Percentiles rank a stretch among this genome's conserved stretches.
phyloP scores from a whole-genome alignment of 495 filamentous ascomycete genomes.

The Hypoxylon cercidicola region DNA sequence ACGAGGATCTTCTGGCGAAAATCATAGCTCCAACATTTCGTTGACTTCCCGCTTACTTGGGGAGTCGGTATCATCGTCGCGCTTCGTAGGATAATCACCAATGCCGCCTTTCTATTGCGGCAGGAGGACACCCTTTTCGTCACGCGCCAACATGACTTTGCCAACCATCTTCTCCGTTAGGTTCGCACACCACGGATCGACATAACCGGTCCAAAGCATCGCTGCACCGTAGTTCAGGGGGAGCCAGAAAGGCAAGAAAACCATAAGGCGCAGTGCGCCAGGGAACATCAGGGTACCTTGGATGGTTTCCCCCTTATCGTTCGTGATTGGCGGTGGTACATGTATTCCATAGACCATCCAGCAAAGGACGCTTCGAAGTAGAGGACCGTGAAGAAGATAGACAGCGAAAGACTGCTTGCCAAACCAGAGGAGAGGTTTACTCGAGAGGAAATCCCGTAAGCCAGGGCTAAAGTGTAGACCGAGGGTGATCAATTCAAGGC shows the following conservation, averaged over 20 bases:
- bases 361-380: constrained; percentile 69
- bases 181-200: constrained; percentile 71
- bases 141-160: constrained; percentile 60
- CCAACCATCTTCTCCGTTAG: constrained; percentile 68
- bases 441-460: constrained; percentile 65
- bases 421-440: constrained; percentile 69
- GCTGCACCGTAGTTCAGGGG: constrained; percentile 66
- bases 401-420: constrained; percentile 75
- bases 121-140: constrained; percentile 58
- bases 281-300: constrained; percentile 46
- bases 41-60: background rate
- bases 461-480: constrained; percentile 67
- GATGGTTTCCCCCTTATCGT: constrained; percentile 57
- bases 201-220: constrained; percentile 70
- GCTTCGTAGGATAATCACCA: constrained; percentile 7
- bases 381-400: constrained; percentile 72
- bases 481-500: constrained; percentile 64
- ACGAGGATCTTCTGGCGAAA: background rate
- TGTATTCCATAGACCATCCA: constrained; percentile 73
- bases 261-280: constrained; percentile 53
- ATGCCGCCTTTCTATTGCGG: constrained; percentile 41
- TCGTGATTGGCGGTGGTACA: constrained; percentile 61
- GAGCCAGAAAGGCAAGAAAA: constrained; percentile 67
- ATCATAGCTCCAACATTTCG: constrained; percentile 5
- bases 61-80: constrained; percentile 2